Base-by-base conservation (phyloP, 1,139 yeast species). In the Candida sanyaensis region DNA sequence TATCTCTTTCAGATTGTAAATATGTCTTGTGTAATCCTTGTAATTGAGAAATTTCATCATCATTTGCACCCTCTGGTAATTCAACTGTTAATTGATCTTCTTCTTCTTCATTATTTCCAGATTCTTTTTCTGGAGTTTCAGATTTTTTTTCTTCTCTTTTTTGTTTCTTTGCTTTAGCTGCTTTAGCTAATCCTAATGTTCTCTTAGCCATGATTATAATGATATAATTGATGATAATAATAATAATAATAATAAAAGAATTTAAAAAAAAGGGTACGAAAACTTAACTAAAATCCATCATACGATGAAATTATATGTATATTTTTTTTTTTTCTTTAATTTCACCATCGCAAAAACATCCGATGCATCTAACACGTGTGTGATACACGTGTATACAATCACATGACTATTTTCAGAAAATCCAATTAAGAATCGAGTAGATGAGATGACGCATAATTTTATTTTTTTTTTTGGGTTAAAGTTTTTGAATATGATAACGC, bases 111-210 rank as follows among this genome's bases (percentile, higher is more conserved):
- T 57, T 41, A 34, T 23, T 34, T 13, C 51, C 55, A 27, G 57
- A n/a, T 53, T 40, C 31, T 23, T 47, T 45, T 34, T 54, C 55
- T 26, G 54, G 52, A 6, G 54, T 58, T 8, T 53, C 62, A 7
- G 50, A 51, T 9, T 47, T 46, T 9, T 47, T 46, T 17, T 55
- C 56, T 44, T 52, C 50, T 48, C 53, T 48, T 62, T 81, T 81
- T 55, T 73, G 75, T 55, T 73, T 76, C 63, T 82, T 81, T 21
- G 74, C 65, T 52, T 77, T 75, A 26, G 82, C 75, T 1, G 83
- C 78, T 58, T 85, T 84, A n/a, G 89, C 89, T 48, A 89, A 69
- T 42, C 97, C 97, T 54, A 88, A 72, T 32, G 92, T 88, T 76
- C 97, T 80, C 62, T 88, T 91, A 38, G 63, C 85, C 89, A 83